These are phyloP conservation scores for Dimargaris cristalligena DNA, from an alignment of 192 early-diverging fungal species.

Conservation along the genomic window DNA sequence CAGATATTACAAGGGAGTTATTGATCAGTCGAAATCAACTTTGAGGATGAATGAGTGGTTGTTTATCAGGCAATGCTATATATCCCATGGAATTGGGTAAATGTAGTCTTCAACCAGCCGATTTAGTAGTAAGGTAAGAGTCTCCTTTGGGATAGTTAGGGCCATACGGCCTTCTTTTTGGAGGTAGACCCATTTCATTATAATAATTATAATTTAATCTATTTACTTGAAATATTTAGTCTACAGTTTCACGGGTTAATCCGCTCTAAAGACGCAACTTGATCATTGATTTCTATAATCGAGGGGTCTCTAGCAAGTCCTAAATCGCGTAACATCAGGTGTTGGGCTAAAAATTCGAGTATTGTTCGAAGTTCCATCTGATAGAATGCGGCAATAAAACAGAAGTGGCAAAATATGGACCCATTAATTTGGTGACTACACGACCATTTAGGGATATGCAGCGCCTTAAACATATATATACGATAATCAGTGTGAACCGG, in stretches of 20 bases:
- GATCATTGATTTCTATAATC: not conserved
- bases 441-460: not conserved
- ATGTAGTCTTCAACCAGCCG: no score
- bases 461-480: not conserved
- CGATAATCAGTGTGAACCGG: not conserved
- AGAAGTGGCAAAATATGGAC: not conserved
- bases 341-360: not conserved
- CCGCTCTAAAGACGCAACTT: not conserved
- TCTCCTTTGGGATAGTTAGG: no score
- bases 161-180: no score
- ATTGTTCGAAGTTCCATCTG: not conserved
- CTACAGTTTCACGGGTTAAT: no score
- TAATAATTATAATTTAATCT: no score
- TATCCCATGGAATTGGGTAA: no score
- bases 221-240: not conserved
- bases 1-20: no score
- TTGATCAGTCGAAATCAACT: no score
- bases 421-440: not conserved
- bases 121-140: no score
- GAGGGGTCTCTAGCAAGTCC: not conserved
- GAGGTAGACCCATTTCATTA: no score
- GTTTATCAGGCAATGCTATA: no score
- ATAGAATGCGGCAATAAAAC: not conserved
- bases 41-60: no score
- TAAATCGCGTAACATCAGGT: not conserved